phyloP scores from a whole-genome alignment of 495 filamentous ascomycete genomes.

The Tuber melanosporum region DNA sequence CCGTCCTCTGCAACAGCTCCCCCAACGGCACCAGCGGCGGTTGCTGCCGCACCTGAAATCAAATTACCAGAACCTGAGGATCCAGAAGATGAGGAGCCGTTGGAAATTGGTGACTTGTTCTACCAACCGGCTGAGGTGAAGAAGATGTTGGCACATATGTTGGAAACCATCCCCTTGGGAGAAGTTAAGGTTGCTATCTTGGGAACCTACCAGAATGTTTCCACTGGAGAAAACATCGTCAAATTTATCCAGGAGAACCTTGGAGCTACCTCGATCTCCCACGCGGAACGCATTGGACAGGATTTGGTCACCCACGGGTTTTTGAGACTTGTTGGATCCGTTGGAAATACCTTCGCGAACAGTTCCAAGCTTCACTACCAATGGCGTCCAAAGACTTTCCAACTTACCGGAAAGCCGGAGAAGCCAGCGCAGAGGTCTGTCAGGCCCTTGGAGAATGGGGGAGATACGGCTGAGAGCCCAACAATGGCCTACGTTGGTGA shows the following conservation, averaged over 20 bases:
- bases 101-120: constrained; percentile 83
- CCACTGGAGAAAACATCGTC: constrained; percentile 82
- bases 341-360: constrained; percentile 93
- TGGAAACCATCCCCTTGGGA: constrained; percentile 75
- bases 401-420: constrained; percentile 76
- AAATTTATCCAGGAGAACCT: constrained; percentile 88
- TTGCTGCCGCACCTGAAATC: constrained; percentile 51
- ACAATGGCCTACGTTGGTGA: constrained; percentile 66
- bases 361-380: constrained; percentile 96
- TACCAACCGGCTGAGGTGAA: constrained; percentile 81
- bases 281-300: constrained; percentile 88
- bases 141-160: constrained; percentile 79
- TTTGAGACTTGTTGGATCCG: constrained; percentile 82
- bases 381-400: constrained; percentile 87
- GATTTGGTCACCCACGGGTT: constrained; percentile 84
- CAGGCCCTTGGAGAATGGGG: constrained; percentile 42
- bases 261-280: constrained; percentile 72
- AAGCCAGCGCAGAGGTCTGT: constrained; percentile 48
- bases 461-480: constrained; percentile 43
- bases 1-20: constrained; percentile 23
- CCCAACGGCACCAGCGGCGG: background rate
- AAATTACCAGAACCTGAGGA: constrained; percentile 55
- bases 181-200: constrained; percentile 93
- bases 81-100: constrained; percentile 57
- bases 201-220: constrained; percentile 87